These are phyloP conservation scores for Fusarium sp. DNA, from an alignment of 2,329 filamentous ascomycete genomes.

Conservation along the genomic window DNA sequence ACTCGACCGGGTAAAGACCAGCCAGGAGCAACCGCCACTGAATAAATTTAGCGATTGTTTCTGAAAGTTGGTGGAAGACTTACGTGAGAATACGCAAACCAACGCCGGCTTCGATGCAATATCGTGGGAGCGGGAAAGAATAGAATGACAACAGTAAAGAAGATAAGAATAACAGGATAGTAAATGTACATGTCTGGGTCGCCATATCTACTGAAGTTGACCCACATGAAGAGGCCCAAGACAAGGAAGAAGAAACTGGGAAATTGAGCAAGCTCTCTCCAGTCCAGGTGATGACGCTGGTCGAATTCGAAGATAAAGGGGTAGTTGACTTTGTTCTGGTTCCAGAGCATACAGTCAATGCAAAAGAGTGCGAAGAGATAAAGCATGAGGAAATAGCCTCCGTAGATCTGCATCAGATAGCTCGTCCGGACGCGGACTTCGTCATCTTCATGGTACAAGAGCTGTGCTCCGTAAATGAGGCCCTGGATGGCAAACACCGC, in stretches of 20 bases:
- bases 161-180: constrained; percentile 87
- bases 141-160: constrained; percentile 75
- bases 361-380: constrained; percentile 88
- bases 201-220: constrained; percentile 85
- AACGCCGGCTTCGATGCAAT: constrained; percentile 83
- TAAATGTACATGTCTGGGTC: constrained; percentile 81
- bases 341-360: constrained; percentile 87
- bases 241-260: constrained; percentile 87
- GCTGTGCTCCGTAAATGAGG: constrained; percentile 70
- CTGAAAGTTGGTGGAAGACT: constrained; percentile 54
- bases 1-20: constrained; percentile 93
- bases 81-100: constrained; percentile 92
- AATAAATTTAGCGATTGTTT: constrained; percentile 21
- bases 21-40: constrained; percentile 89
- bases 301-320: constrained; percentile 98
- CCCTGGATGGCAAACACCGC: constrained; percentile 77
- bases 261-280: constrained; percentile 89
- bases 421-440: constrained; percentile 68
- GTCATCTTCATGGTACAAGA: constrained; percentile 66
- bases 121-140: constrained; percentile 83
- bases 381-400: constrained; percentile 88
- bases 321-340: constrained; percentile 90
- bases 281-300: constrained; percentile 86
- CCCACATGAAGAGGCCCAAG: constrained; percentile 86
- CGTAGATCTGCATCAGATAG: constrained; percentile 91